A percentile compares a stretch with the other conserved stretches of the same genome.
phyloP scores from a whole-genome alignment of 257 asterid genomes.

The Gentiana straminea region DNA sequence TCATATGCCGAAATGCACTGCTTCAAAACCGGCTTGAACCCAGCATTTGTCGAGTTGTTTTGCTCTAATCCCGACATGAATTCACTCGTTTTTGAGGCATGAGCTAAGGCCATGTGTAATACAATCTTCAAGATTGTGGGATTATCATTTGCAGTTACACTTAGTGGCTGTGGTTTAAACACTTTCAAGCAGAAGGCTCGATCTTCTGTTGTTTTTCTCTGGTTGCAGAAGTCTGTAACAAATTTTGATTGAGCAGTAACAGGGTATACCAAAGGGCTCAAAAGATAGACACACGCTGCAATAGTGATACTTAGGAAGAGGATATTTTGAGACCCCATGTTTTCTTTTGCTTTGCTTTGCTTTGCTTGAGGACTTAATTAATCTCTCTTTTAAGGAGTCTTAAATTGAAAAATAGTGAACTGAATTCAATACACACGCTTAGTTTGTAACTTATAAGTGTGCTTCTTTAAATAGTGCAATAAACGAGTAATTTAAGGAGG shows the following conservation, averaged over 20 bases:
- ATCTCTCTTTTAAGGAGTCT: too few species aligned
- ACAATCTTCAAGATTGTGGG: not conserved
- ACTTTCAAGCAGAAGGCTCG: not conserved
- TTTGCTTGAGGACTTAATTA: too few species aligned
- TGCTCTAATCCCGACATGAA: not conserved
- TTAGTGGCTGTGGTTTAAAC: not conserved
- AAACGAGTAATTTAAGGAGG: too few species aligned
- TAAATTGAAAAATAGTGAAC: too few species aligned
- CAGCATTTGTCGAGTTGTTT: not conserved
- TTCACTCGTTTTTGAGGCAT: not conserved
- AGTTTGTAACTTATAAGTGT: too few species aligned
- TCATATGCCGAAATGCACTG: slow-evolving; percentile 2
- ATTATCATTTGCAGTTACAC: not conserved
- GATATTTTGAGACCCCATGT: not conserved
- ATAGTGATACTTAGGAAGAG: not conserved
- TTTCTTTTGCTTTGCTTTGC: not conserved
- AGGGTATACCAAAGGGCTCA: too few species aligned
- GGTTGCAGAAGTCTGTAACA: not conserved
- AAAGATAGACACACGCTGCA: not conserved
- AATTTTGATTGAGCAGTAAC: not conserved
- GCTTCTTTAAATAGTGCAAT: too few species aligned
- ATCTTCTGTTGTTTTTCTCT: not conserved
- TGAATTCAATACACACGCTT: too few species aligned
- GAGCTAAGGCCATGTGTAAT: not conserved
- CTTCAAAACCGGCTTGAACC: not conserved